Evolutionary conservation across 208 protist genomes (phyloP).

Genomic region (Leishmania mexicana): DNA sequence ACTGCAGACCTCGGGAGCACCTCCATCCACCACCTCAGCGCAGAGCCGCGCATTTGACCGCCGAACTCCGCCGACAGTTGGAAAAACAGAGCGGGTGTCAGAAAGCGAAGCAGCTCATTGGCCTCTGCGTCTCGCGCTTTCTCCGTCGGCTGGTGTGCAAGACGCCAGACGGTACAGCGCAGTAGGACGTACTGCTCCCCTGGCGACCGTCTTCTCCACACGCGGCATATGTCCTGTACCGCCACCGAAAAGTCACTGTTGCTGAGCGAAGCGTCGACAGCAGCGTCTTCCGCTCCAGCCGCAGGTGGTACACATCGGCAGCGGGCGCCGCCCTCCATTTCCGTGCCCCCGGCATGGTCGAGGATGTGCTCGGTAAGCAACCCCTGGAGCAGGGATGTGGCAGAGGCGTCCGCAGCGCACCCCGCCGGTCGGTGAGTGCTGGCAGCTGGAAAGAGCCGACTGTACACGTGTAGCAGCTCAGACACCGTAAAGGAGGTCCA

Average conservation of each 20-base stretch:
- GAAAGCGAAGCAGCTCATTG: not conserved
- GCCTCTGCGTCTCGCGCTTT: not conserved
- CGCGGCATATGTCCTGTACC: not conserved
- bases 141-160: not conserved
- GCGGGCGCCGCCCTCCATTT: not conserved
- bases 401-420: not conserved
- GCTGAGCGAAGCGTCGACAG: no score
- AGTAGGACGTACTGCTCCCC: not conserved
- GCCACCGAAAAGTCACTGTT: not conserved
- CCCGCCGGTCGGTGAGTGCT: not conserved
- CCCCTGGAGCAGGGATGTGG: not conserved
- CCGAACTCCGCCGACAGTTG: not conserved
- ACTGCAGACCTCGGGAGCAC: not conserved
- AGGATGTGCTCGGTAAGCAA: not conserved
- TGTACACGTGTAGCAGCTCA: slow-evolving; percentile 18
- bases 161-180: slow-evolving; percentile 5
- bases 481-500: not conserved
- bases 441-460: slow-evolving; percentile 5
- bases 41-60: not conserved
- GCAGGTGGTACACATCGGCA: not conserved
- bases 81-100: not conserved
- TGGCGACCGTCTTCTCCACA: not conserved
- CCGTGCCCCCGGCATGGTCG: not conserved
- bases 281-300: not conserved
- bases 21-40: not conserved